These are phyloP conservation scores for Cyclotella choctawhatcheeana DNA, from an alignment of 108 stramenopile species.

Conservation along the genomic window DNA sequence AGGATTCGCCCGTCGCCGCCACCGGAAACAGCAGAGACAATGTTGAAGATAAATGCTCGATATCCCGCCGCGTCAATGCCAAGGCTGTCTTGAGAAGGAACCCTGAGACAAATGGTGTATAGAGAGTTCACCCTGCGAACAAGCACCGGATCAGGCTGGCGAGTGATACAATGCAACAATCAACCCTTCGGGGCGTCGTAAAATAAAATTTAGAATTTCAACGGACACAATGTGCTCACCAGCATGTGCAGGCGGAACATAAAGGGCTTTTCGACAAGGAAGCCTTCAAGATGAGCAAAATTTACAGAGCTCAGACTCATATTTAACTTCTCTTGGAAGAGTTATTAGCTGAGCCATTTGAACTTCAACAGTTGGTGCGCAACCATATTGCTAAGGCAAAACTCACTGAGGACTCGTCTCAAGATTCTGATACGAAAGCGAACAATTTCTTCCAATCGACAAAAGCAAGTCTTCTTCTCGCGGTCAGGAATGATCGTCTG, in stretches of 20 bases:
- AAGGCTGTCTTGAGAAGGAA: no score
- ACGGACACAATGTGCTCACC: no score
- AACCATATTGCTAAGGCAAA: constrained; percentile 50
- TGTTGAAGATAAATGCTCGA: no score
- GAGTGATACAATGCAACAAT: no score
- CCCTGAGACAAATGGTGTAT: no score
- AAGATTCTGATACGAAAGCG: constrained; percentile 1
- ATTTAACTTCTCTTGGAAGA: constrained; percentile 16
- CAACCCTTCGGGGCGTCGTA: no score
- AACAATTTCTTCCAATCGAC: constrained; percentile 11
- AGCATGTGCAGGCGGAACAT: constrained; percentile 37
- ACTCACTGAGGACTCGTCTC: constrained; percentile 1
- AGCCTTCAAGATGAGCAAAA: constrained; percentile 31
- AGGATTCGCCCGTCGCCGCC: no score
- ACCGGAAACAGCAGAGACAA: no score
- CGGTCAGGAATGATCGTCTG: constrained; percentile 41
- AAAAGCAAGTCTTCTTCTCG: constrained; percentile 23
- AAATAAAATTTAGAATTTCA: no score
- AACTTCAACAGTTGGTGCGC: constrained; percentile 43
- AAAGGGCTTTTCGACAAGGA: constrained; percentile 35
- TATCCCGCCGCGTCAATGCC: no score
- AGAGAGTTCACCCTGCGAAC: no score
- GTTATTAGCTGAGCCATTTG: constrained; percentile 38
- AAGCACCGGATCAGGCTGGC: no score
- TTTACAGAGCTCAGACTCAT: constrained; percentile 11